phyloP scores from a whole-genome alignment of 108 stramenopile species.

The Halocafeteria seosinensis region DNA sequence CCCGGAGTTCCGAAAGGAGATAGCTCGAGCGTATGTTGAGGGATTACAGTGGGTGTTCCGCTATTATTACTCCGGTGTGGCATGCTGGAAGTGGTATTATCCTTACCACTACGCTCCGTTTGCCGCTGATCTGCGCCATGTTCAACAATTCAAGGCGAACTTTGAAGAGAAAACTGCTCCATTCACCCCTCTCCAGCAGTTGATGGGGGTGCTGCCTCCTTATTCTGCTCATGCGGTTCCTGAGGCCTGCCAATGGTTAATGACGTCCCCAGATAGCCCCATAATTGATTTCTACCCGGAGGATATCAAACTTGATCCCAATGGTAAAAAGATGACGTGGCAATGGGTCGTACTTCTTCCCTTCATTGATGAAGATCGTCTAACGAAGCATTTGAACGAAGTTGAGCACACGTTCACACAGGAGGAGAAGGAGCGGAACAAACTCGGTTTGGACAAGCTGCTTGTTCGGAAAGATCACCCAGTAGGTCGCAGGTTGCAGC shows the following conservation, averaged over 20 bases:
- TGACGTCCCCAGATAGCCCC: constrained; percentile 67
- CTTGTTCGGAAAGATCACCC: not conserved
- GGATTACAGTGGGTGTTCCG: constrained; percentile 97
- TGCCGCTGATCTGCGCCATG: constrained; percentile 82
- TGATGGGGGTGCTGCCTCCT: constrained; percentile 86
- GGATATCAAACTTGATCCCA: constrained; percentile 68
- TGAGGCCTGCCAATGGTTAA: constrained; percentile 63
- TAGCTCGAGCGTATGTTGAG: constrained; percentile 76
- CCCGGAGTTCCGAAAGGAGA: constrained; percentile 62
- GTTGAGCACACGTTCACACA: constrained; percentile 10
- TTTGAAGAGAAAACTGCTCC: constrained; percentile 63
- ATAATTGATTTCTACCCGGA: constrained; percentile 86
- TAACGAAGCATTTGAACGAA: constrained; percentile 47
- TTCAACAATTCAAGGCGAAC: constrained; percentile 54
- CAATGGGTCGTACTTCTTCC: constrained; percentile 91
- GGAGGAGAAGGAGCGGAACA: constrained; percentile 5
- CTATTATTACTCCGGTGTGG: constrained; percentile 83
- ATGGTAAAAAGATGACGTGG: constrained; percentile 96
- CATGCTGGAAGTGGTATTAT: constrained; percentile 92
- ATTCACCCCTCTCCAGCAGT: constrained; percentile 84
- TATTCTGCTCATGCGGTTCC: constrained; percentile 84
- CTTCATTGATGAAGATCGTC: constrained; percentile 85
- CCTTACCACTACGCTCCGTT: constrained; percentile 96
- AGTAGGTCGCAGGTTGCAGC: not conserved
- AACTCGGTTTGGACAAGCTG: constrained; percentile 2